Base-by-base conservation (phyloP, 2,329 filamentous ascomycete species). In the Leptographium procerum region DNA sequence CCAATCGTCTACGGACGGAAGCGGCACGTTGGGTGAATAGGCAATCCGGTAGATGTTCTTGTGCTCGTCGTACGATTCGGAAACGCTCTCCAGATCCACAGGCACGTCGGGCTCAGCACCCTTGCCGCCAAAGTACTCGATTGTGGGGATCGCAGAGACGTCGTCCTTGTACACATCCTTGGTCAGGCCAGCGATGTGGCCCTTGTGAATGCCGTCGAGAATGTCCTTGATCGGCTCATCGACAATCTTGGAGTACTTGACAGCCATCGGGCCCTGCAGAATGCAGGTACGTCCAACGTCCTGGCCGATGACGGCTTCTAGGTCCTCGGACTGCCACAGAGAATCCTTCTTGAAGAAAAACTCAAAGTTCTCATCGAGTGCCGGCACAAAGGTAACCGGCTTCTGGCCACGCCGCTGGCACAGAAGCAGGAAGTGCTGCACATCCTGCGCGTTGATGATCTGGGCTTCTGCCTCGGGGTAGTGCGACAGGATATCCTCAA, bases 261-360 rank as follows among this genome's bases (percentile, higher is more conserved):
- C 94, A 58, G 94, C 88, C 75, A 91, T 91, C 6, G 94, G 94
- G 22, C 94, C 95, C 71, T 99, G 94, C 43, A 99, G 78, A 69
- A 99, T 96, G 76, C 91, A 96, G 51, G 91, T 96, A 69, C 95
- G 85, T 63, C 90, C 91, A 60, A 99, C 94, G 69, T 99, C 95
- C 73, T 97, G 94, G 65, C 81, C 92, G 61, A 96, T 91, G 59
- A 99, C 91, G 57, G 94, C 94, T 68, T 95, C 92, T 13, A 99
- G 80, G 68, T 99, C 94, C 74, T 99, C 94, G 1, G 94, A 97
- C 75, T 99, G 94, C 94, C 94, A 99, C 9, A 99, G 82, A 1
- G 94, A 99, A 72, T 99, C 94, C 78, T 99, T 99, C 85, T 99
- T 99, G 86, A 99, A 99, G 78, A 90, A 99, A 75, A 95, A 96